These are phyloP conservation scores for Rhinocladiella similis DNA, from an alignment of 2,329 filamentous ascomycete genomes.

Conservation along the genomic window DNA sequence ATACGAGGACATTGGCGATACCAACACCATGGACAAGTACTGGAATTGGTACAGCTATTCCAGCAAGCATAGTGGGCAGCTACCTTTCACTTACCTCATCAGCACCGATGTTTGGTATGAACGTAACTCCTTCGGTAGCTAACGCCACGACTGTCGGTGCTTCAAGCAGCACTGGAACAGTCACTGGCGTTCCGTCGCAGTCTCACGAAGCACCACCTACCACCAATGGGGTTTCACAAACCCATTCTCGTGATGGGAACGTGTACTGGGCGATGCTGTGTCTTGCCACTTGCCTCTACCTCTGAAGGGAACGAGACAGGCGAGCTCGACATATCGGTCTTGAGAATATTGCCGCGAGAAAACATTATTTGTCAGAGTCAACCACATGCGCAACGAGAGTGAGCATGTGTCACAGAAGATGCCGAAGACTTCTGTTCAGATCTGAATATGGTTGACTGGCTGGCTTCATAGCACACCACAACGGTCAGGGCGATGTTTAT, in stretches of 20 bases:
- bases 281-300: neutral
- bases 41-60: slow-evolving; percentile 49
- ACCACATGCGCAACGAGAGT: neutral
- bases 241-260: too few relatives aligned
- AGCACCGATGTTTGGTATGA: neutral
- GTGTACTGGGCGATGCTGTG: neutral
- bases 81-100: slow-evolving; percentile 11
- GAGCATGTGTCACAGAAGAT: neutral
- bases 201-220: neutral
- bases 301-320: neutral
- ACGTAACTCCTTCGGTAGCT: neutral
- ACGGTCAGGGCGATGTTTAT: neutral
- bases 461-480: neutral
- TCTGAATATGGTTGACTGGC: neutral
- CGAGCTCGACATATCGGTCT: neutral
- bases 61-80: slow-evolving; percentile 44
- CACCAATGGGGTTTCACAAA: neutral
- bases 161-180: neutral
- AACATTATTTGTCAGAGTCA: neutral
- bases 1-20: slow-evolving; percentile 45
- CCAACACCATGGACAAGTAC: slow-evolving; percentile 48
- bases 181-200: neutral
- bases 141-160: neutral
- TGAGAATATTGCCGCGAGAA: neutral
- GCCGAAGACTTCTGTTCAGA: neutral